These are phyloP conservation scores for Oenanthe javanica DNA, from an alignment of 140 eudicot genomes.

Conservation along the genomic window DNA sequence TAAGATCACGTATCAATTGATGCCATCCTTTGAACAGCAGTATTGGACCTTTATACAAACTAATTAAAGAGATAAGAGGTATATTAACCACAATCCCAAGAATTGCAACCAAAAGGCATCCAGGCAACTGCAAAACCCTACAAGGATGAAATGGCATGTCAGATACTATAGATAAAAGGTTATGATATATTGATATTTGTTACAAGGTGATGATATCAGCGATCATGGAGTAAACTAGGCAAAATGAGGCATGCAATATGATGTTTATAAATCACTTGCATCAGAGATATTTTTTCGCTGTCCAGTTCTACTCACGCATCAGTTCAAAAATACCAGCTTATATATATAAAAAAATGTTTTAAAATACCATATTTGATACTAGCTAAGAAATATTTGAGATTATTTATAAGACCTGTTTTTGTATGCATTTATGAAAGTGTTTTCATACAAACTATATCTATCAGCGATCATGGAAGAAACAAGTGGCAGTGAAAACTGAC, in stretches of 20 bases:
- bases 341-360: background rate
- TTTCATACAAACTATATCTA: background rate
- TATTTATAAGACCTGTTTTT: background rate
- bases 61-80: conserved; percentile 11
- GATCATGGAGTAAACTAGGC: background rate
- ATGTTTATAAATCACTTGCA: background rate
- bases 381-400: background rate
- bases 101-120: conserved; percentile 19
- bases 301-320: background rate
- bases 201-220: background rate
- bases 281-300: background rate
- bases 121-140: conserved; percentile 20
- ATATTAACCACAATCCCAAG: conserved; percentile 12
- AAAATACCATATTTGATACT: background rate
- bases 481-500: background rate
- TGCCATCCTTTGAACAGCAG: conserved; percentile 19
- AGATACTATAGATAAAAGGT: background rate
- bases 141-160: background rate
- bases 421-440: background rate
- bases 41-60: conserved; percentile 20
- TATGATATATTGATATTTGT: no score
- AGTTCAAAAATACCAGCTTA: background rate
- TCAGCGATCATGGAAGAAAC: background rate
- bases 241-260: background rate
- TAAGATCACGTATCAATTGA: conserved; percentile 17